Evolutionary conservation across 352 stramenopile genomes (phyloP), one percentile per base, ranked within the genome.

Genomic region (Globisporangium parvum): DNA sequence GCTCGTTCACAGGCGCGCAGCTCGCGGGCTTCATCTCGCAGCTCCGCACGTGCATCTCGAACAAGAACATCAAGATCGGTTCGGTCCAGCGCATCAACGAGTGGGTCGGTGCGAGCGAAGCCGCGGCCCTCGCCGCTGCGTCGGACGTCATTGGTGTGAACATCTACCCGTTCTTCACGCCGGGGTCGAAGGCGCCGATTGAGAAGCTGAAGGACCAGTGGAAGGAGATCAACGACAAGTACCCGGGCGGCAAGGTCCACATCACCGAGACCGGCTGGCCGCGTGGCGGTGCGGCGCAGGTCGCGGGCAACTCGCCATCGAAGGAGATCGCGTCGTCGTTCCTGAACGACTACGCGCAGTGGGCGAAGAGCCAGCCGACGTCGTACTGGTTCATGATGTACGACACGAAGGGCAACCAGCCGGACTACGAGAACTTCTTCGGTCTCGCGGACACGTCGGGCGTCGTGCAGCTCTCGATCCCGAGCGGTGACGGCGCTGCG

Each of bases 381-480:
- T 67, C 67, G 47, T 75, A 70, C 64, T 75, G 63, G 48, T 75
- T 75, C 57, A 75, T 75, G 67, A 72, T 75, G 66, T 77, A 74
- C 63, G 69, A 77, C 59, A 67, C 60, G 46, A 62, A 63, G 51
- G 65, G 71, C 63, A 62, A 56, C 24, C 35, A 49, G 41, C 49
- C 40, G 11, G 63, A 71, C 31, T 80, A 69, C 54, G 71, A 80
- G 52, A 75, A 63, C 50, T 67, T 59, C 63, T 80, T 80, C 53
- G 71, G 71, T 47, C 57, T 80, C 15, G 59, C 63, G 33, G 66
- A 75, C 57, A 60, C 50, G 12, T 54, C 46, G 28, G 57, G 57
- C 21, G 33, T 40, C 44, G 49, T 72, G 47, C 63, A 75, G 51
- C 51, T 75, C 44, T 8, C 23, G 40, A 67, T 75, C 44, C 67